Conservation (phyloP, 257 asterid species). For the Capsicum baccatum region DNA sequence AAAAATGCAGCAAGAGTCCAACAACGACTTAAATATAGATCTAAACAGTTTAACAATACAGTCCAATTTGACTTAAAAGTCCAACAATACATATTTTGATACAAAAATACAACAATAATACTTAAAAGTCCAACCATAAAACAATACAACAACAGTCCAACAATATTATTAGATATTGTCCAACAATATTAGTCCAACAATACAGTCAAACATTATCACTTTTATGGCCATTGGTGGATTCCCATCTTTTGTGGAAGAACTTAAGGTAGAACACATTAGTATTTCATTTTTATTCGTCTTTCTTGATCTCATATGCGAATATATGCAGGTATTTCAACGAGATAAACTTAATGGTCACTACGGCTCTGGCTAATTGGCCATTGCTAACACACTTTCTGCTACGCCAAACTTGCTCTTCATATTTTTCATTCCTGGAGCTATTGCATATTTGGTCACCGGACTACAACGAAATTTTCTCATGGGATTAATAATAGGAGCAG, state of each 20-base stretch:
- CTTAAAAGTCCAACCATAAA: no score
- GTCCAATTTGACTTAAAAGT: no score
- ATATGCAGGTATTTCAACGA: constrained; percentile 46
- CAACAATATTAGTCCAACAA: no score
- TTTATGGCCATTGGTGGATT: constrained; percentile 72
- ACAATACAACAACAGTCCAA: no score
- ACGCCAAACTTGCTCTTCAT: constrained; percentile 52
- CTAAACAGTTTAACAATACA: no score
- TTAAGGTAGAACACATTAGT: constrained; percentile 47
- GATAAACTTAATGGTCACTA: constrained; percentile 74
- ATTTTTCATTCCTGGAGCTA: constrained; percentile 56
- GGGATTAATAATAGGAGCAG: constrained; percentile 58
- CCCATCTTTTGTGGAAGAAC: constrained; percentile 66
- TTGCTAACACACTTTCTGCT: constrained; percentile 62
- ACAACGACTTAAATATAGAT: no score
- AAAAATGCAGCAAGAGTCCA: no score
- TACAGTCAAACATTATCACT: constrained; percentile 33
- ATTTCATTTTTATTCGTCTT: background rate
- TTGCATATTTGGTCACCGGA: constrained; percentile 53
- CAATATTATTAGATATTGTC: no score
- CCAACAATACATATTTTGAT: no score
- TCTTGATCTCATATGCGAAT: background rate
- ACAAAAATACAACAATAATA: no score
- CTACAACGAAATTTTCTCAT: constrained; percentile 57
- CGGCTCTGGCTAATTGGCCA: constrained; percentile 52